phyloP scores from a whole-genome alignment of 345 rosid species.

The Citrus mangshanensis region DNA sequence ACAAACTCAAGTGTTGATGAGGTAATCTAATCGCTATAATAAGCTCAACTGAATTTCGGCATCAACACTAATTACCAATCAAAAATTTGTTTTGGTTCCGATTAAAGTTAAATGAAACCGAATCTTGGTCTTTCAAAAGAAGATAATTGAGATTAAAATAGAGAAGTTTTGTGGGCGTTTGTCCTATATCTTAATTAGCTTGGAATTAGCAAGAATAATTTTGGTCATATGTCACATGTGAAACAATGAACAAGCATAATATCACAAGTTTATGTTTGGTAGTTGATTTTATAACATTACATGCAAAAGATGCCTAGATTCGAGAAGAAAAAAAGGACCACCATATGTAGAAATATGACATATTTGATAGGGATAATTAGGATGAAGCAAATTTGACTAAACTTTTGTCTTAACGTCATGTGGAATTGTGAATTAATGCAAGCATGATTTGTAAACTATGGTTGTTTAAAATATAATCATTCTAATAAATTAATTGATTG shows the following conservation, averaged over 20 bases:
- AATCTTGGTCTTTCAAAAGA: too few relatives aligned
- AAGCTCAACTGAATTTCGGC: rapidly evolving
- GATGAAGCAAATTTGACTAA: neutral
- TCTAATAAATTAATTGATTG: too few relatives aligned
- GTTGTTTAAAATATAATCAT: neutral
- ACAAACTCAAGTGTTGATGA: too few relatives aligned
- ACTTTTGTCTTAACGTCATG: neutral
- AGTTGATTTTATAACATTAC: neutral
- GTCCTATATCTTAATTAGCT: neutral
- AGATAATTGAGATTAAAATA: too few relatives aligned
- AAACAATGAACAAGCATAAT: neutral
- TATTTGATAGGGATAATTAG: neutral
- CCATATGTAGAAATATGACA: neutral
- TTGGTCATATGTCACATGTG: neutral
- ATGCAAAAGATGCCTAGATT: neutral
- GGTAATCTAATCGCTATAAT: rapidly evolving
- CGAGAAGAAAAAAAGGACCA: neutral
- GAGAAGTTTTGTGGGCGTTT: neutral
- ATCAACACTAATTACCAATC: too few relatives aligned
- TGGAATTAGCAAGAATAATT: neutral
- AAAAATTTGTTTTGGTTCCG: too few relatives aligned
- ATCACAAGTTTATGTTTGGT: neutral
- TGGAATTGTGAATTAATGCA: neutral
- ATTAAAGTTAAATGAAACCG: too few relatives aligned
- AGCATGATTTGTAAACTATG: neutral